Evolutionary conservation across 2,329 filamentous ascomycete genomes (phyloP), one percentile per base, ranked within the genome.

Genomic region (Penicillium olsonii): DNA sequence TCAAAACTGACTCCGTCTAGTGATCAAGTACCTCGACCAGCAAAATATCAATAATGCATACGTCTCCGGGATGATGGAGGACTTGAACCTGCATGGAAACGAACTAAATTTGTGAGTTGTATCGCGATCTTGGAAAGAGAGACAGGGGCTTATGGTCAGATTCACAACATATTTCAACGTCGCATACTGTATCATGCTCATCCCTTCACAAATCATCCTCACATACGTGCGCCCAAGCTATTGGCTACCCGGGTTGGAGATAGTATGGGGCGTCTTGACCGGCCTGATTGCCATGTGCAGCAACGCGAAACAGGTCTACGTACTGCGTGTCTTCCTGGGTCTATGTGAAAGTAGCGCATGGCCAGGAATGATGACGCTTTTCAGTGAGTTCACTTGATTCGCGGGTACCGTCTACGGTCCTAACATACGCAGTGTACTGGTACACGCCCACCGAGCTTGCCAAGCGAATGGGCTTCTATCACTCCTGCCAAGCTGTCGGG

Each of bases 81-180:
- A 64, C 38, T 37, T 64, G 14, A 45, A 62, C 24, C 46, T 62
- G 1, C 14, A 54, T 14, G 56, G 58, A 5, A 55, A 62, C 45
- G 54, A 63, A 47, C 42, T 63, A 15, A 63, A 63, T 38, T 22
- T 62, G 60, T 62, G 18, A 38, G 55, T 34, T 12, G 4, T 5
- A 14, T 20, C 12, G 19, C 8, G 10, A 15, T 17, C 4, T 8
- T 4, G 20, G 9, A 10, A 2, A 9, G 22, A 24, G 22, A n/a
- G 0, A 37, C 27, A 5, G 15, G 49, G 59, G 2, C 59, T 24
- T 7, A 2, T 18, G 5, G 2, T 15, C 10, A 67, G 64, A 52
- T 73, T 73, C 54, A 72, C 68, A 1, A 73, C 71, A 5, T 69
- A 68, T 34, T 71, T 73, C 49, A 74, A 72, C 45, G 64, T 68